Evolutionary conservation across 805 yeast genomes (phyloP), one percentile per base, ranked within the genome.

Genomic region (Nakazawaea molendinolei): DNA sequence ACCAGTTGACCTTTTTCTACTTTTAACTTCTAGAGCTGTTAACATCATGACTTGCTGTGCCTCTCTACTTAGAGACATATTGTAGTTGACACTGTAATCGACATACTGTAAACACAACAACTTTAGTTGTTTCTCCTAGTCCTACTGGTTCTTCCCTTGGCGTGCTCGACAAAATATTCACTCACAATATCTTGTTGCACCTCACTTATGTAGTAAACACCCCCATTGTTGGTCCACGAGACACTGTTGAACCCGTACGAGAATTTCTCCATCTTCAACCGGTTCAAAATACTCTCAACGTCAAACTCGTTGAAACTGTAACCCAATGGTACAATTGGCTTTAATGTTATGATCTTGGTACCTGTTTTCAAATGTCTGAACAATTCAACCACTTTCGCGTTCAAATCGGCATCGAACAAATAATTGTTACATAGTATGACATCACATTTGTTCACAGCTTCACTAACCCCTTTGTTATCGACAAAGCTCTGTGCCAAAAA

Each of bases 171-270:
- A 38, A 58, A 55, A 29, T 57, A 55, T 21, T 55, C 61, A 19
- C 46, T 54, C 13, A 56, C 53, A n/a, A 60, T 48, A 23, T 55
- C 59, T 3, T 39, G 38, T 53, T 53, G 51, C 7, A 85, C 84
- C 8, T 86, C 79, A 12, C 92, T 74, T 6, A 89, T 74, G 54
- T 73, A 89, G 56, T 84, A 87, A 8, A 74, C 76, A 1, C 84
- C 85, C 37, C 86, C 86, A 32, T 83, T 86, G 5, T 79, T 77
- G 0, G 95, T 86, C 97, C 97, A 87, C 31, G 94, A 82, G 7
- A 89, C 96, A 28, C 87, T 74, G 38, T 78, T 75, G 36, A 73
- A 71, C 13, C 73, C 78, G 45, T 86, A 79, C 50, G 71, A 70
- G 43, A 64, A 75, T 46, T 72, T 74, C 38, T 74, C 74, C 4